Evolutionary conservation across 805 yeast species (phyloP), one percentile per base, ranked within the genome.

Genomic region (Grigorovia transvaalensis): DNA sequence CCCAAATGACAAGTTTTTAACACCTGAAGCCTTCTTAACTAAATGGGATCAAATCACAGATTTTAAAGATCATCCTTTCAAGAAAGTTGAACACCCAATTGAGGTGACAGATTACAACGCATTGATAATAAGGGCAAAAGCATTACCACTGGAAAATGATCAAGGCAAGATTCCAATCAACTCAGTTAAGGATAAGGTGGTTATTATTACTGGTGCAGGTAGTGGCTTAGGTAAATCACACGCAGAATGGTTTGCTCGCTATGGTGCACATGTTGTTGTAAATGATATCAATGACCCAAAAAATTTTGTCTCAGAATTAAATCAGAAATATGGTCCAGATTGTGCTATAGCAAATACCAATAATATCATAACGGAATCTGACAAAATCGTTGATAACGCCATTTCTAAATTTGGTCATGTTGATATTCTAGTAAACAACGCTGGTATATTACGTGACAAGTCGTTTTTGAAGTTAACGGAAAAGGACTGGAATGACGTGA

Each of bases 191-290:
- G 89, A 75, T 59, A 87, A 86, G 71, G 96, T 91, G 52, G 96
- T 88, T 40, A 78, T 91, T 53, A 80, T 91, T 51, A 91, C 98
- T 17, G 99, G 99, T 56, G 90, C 96, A 44, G 97, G 96, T 56
- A 83, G 86, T 48, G 99, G 99, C 47, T 77, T 91, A 60, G 99
- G 99, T 56, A 82, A 84, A 66, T 85, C 89, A 53, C 95, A 91
- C 71, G 96, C 98, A 3, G 70, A 80, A 49, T 76, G 80, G 66
- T 84, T 85, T 65, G 97, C 95, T 52, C 84, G 79, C 67, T 87
- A 87, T 61, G 99, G 98, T 55, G 97, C 97, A 29, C 88, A 84
- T 71, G 93, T 91, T 55, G 95, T 93, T 45, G 93, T 91, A 41
- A 91, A 93, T 67, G 98, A 91, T 68, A 82, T 91, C 56, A 77